These are phyloP conservation scores for Cicer yamashitae DNA, from an alignment of 306 rosid species.

Conservation along the genomic window DNA sequence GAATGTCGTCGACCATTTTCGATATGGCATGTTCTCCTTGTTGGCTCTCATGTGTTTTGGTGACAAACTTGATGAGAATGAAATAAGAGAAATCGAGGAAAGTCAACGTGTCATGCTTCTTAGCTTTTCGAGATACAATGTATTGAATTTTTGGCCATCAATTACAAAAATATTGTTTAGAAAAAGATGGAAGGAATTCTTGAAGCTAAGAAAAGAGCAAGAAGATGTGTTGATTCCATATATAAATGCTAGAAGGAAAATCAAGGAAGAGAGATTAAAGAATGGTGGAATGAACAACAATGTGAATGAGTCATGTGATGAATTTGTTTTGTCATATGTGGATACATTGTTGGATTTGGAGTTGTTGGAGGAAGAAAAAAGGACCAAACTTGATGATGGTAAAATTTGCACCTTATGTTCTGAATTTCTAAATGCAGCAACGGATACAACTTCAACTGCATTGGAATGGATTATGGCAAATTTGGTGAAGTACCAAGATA, in stretches of 20 bases:
- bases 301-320: slow-evolving; percentile 10
- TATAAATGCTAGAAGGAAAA: slow-evolving; percentile 45
- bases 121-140: slow-evolving; percentile 34
- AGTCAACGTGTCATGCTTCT: slow-evolving; percentile 45
- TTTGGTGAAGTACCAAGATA: slow-evolving; percentile 46
- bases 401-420: slow-evolving; percentile 54
- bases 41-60: slow-evolving; percentile 54
- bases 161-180: slow-evolving; percentile 42
- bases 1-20: slow-evolving; percentile 41
- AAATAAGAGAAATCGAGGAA: slow-evolving; percentile 46
- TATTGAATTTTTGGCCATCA: slow-evolving; percentile 47
- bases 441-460: slow-evolving; percentile 56
- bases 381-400: slow-evolving; percentile 40
- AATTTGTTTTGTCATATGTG: slow-evolving; percentile 46
- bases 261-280: slow-evolving; percentile 41
- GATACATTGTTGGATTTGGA: slow-evolving; percentile 54
- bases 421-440: slow-evolving; percentile 53
- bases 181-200: slow-evolving; percentile 49
- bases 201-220: slow-evolving; percentile 35
- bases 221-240: slow-evolving; percentile 43
- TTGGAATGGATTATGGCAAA: slow-evolving; percentile 61
- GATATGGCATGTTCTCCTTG: slow-evolving; percentile 49
- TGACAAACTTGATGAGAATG: slow-evolving; percentile 48
- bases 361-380: slow-evolving; percentile 37
- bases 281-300: background rate